Conservation (phyloP, 306 rosid species). For the Quercus parvula region DNA sequence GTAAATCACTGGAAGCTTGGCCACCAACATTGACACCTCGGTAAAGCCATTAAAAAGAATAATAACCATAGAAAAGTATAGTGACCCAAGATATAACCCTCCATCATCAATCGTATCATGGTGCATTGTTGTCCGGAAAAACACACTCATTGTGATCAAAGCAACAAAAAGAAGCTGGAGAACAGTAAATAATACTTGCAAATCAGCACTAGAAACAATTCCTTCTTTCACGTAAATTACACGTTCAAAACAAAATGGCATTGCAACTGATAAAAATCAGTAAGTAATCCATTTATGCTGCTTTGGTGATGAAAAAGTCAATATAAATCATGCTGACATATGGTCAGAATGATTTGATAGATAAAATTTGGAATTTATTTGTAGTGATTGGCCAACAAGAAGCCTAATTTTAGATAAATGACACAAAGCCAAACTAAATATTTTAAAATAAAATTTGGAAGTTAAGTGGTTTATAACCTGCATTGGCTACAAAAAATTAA, state of each 20-base stretch:
- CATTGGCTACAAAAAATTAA: neutral
- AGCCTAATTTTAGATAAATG: neutral
- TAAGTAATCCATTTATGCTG: neutral
- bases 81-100: conserved; percentile 83
- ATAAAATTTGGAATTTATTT: neutral
- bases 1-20: conserved; percentile 96
- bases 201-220: conserved; percentile 30
- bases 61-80: conserved; percentile 95
- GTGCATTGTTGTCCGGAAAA: conserved; percentile 92
- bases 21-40: conserved; percentile 96
- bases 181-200: conserved; percentile 30
- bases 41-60: conserved; percentile 97
- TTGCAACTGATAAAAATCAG: neutral
- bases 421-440: neutral
- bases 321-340: neutral
- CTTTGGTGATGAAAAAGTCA: neutral
- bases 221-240: conserved; percentile 16
- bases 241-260: neutral
- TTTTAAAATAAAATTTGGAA: neutral
- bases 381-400: neutral
- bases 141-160: conserved; percentile 92
- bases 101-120: conserved; percentile 83
- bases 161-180: conserved; percentile 88
- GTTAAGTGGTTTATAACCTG: neutral
- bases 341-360: neutral